Percentiles rank a stretch among this genome's conserved stretches.
Conservation (phyloP, 2,329 filamentous ascomycete genomes). For the Plenodomus biglobosus region DNA sequence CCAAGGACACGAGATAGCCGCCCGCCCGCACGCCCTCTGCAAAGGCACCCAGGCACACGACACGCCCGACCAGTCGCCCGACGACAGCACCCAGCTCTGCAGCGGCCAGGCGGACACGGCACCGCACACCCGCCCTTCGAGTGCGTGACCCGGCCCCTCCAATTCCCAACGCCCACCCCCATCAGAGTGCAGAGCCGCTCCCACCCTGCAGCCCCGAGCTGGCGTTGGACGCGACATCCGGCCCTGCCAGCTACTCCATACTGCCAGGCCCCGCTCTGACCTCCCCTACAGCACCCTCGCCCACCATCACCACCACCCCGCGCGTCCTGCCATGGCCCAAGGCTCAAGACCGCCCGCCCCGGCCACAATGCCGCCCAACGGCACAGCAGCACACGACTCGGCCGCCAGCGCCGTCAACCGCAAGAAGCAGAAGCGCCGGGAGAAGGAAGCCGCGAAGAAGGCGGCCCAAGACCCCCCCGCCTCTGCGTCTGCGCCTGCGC, state of each 20-base stretch:
- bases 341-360: constrained; percentile 28
- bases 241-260: constrained; percentile 16
- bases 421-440: constrained; percentile 92
- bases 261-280: constrained; percentile 11
- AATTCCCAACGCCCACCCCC: constrained; percentile 6
- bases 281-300: constrained; percentile 6
- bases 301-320: constrained; percentile 2
- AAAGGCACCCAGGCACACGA: constrained; percentile 12
- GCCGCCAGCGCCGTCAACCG: constrained; percentile 67
- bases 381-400: constrained; percentile 40
- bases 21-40: constrained; percentile 4
- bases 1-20: not conserved
- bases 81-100: constrained; percentile 1
- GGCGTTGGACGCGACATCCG: constrained; percentile 7
- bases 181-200: constrained; percentile 3
- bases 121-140: constrained; percentile 3
- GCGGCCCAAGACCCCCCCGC: constrained; percentile 41
- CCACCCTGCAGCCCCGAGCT: constrained; percentile 13
- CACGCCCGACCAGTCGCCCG: constrained; percentile 1
- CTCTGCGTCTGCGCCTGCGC: too few species aligned
- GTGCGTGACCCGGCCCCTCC: constrained; percentile 22
- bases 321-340: constrained; percentile 38
- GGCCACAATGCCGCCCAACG: constrained; percentile 43
- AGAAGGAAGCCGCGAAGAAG: constrained; percentile 73
- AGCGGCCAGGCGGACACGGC: constrained; percentile 5